Evolutionary conservation across 1,139 yeast genomes (phyloP).

Genomic region (Saccharomycopsis phalli): DNA sequence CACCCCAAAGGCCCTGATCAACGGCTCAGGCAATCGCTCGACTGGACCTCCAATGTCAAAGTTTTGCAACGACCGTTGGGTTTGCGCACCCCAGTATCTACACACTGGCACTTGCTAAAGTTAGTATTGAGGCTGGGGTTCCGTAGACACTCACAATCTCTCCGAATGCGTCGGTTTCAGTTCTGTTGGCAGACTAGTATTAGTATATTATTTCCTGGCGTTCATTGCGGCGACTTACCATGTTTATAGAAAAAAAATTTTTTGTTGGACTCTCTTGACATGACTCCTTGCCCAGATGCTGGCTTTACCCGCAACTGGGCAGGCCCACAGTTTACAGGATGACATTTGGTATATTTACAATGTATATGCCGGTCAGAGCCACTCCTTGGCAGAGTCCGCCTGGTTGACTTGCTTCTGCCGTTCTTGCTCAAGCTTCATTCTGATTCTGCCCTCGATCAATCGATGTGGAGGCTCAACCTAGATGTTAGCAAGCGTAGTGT

Average conservation of each 20-base stretch:
- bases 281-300: background rate
- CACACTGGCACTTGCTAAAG: slow-evolving; percentile 6
- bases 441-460: slow-evolving; percentile 10
- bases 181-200: slow-evolving; percentile 33
- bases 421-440: background rate
- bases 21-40: slow-evolving; percentile 70
- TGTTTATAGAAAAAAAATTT: no score
- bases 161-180: slow-evolving; percentile 92
- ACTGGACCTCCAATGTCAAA: slow-evolving; percentile 76
- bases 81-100: slow-evolving; percentile 13
- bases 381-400: no score
- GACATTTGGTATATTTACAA: background rate
- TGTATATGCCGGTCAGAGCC: no score
- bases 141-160: slow-evolving; percentile 41
- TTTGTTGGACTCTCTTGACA: background rate
- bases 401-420: no score
- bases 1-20: slow-evolving; percentile 69
- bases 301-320: background rate
- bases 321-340: background rate
- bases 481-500: slow-evolving; percentile 2
- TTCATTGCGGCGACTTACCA: no score
- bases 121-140: background rate
- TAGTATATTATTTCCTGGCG: no score
- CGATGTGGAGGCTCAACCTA: slow-evolving; percentile 31
- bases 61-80: slow-evolving; percentile 46